Evolutionary conservation across 78 protist species (phyloP).

Genomic region (Polysphondylium violaceum): DNA sequence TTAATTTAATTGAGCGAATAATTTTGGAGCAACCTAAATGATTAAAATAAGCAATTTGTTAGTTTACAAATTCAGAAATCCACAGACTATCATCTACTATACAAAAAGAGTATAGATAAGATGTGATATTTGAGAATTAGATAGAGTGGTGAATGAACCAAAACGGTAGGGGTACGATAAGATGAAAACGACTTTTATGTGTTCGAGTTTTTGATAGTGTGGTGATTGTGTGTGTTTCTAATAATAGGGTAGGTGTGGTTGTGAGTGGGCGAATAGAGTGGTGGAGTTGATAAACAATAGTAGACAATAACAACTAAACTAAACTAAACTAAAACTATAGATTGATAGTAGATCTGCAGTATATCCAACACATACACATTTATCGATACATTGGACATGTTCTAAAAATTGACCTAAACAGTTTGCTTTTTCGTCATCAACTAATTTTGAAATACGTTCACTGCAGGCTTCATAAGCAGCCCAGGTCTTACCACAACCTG

Average conservation of each 20-base stretch:
- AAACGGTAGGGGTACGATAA: too few relatives aligned
- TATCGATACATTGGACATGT: constrained; percentile 71
- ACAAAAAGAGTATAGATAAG: not conserved
- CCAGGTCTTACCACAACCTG: constrained; percentile 13
- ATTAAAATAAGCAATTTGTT: not conserved
- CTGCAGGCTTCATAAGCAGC: constrained; percentile 40
- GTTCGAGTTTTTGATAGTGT: too few relatives aligned
- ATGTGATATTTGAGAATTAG: too few relatives aligned
- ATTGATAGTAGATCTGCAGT: not conserved
- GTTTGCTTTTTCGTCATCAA: constrained; percentile 73
- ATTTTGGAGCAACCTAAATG: constrained; percentile 52
- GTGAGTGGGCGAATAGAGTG: too few relatives aligned
- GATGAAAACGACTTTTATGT: too few relatives aligned
- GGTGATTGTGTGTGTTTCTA: too few relatives aligned
- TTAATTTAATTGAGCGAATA: constrained; percentile 39
- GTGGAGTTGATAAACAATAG: too few relatives aligned
- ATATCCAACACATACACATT: constrained; percentile 58
- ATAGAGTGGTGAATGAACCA: too few relatives aligned
- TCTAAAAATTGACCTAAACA: constrained; percentile 81
- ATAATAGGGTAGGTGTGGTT: too few relatives aligned
- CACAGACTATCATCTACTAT: not conserved
- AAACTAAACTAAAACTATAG: not conserved
- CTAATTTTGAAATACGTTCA: constrained; percentile 38
- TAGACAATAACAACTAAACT: not conserved
- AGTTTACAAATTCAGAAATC: not conserved